These are phyloP conservation scores for Vitis riparia DNA, from an alignment of 164 flowering plant species.

Conservation along the genomic window DNA sequence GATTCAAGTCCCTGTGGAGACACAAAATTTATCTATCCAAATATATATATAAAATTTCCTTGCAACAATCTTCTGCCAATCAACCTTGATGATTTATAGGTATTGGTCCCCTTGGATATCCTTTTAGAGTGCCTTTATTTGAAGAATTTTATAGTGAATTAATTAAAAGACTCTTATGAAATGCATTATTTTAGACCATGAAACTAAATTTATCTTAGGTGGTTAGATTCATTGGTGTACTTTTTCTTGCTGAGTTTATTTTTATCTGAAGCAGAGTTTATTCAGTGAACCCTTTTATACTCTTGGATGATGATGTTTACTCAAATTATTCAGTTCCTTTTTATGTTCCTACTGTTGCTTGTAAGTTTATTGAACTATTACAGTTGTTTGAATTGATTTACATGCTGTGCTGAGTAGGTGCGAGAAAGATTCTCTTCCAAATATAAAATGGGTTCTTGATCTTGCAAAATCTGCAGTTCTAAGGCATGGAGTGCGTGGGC, in stretches of 20 bases:
- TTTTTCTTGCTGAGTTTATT: not conserved
- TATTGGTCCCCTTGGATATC: no score
- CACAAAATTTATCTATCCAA: no score
- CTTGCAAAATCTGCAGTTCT: conserved; percentile 89
- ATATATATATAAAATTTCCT: no score
- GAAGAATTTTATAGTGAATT: no score
- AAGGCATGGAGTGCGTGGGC: conserved; percentile 91
- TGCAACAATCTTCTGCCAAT: no score
- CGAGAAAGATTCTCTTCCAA: conserved; percentile 92
- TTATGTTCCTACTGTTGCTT: no score
- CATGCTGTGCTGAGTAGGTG: conserved; percentile 47
- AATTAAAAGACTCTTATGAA: not conserved
- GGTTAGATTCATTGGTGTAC: not conserved
- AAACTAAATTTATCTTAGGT: not conserved
- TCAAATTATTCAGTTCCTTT: no score
- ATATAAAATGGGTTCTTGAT: conserved; percentile 84
- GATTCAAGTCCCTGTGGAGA: no score
- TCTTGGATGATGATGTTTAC: not conserved
- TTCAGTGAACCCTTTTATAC: not conserved
- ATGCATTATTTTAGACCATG: not conserved
- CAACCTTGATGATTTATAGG: no score
- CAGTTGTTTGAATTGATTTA: not conserved
- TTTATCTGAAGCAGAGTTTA: not conserved
- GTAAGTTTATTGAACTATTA: no score
- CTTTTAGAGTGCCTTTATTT: no score